Base-by-base conservation (phyloP, 106 monocot species). In the Phalaenopsis aphrodite region DNA sequence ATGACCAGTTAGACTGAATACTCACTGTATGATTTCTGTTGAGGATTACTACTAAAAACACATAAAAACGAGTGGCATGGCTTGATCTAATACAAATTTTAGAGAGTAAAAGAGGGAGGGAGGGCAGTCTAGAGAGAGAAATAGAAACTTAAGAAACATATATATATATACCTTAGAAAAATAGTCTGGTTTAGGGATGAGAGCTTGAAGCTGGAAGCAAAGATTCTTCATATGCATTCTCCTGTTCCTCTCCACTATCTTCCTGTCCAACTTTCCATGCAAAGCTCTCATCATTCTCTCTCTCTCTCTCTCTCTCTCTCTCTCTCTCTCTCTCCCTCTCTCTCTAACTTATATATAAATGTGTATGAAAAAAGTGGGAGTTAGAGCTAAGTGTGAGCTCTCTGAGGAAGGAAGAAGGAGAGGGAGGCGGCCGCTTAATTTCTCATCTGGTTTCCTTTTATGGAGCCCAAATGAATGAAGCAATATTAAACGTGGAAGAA, bases 201-300 rank as follows among this genome's bases (percentile, higher is more conserved):
- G 67, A 36, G 82, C 55, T 48, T 68, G 46, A 19, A 82, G 82
- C 77, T 82, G 77, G 65, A 82, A 82, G 71, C 82, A 82, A 24
- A 82, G 49, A 65, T 5, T 82, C 71, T 82, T 82, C 82, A 82
- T 82, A 17, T 78, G 82, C n/a, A 82, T 82, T 64, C 82, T 77
- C 48, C 82, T 82, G 78, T 82, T 82, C 78, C 78, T 82, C 82
- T 82, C 82, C 38, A 82, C 71, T 6, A 38, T 65, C 55, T 82
- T 82, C 71, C 82, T 77, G 19, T 78, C 82, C 1, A 82, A 30
- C 77, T 78, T 82, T 16, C 17, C 21, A 1, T 24, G 64, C 30
- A 15, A 14, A 3, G 49, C 36, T 18, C 69, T 55, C 82, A 77
- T 77, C 55, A 11, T 17, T 65, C 21, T 65, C 24, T 65, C 75